Base-by-base conservation (phyloP, 768 basidiomycete genomes). In the Mycena amicta region DNA sequence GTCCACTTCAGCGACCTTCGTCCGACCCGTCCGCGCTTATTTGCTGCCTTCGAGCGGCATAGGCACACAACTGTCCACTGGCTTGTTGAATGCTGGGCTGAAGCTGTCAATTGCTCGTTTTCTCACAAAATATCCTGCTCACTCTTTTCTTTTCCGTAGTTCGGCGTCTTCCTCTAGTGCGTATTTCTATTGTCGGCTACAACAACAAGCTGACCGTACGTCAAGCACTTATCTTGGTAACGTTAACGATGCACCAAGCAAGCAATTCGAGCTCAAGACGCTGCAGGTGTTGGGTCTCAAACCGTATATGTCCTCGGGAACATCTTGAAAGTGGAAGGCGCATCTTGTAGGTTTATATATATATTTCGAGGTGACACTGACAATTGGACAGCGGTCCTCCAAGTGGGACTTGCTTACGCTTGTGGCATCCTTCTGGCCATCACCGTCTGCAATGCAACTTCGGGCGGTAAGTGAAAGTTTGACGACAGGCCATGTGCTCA, bases 351-450 rank as follows among this genome's bases (percentile, higher is more conserved):
- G 76, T 67, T 37, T 37, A 28, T 20, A n/a, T n/a, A n/a, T n/a
- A n/a, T n/a, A n/a, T n/a, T n/a, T n/a, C n/a, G n/a, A 33, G 43
- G 15, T 45, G 22, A 46, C n/a, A 41, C 29, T 25, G 26, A 59
- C 55, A 30, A n/a, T 29, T 22, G 46, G 16, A 28, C 25, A 77
- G 75, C 72, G 4, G 43, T 80, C 5, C 62, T 72, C 5, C 76
- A 74, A 4, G 55, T 81, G 1, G 80, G 75, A 8, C 40, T 76
- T 13, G 72, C 70, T 15, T 80, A 81, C 64, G 66, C 73, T 11
- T 61, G 77, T 26, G 79, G 80, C 16, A 75, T 79, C 57, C 61
- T 75, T 11, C 68, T 80, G 47, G 80, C 80, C 5, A 56, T 80
- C 55, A 57, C 67, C 28, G 60, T 77, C 39, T 41, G 13, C 43